Percentiles rank a stretch among this genome's conserved stretches.
Conservation (phyloP, 495 filamentous ascomycete genomes). For the Penicillium robsamsonii region DNA sequence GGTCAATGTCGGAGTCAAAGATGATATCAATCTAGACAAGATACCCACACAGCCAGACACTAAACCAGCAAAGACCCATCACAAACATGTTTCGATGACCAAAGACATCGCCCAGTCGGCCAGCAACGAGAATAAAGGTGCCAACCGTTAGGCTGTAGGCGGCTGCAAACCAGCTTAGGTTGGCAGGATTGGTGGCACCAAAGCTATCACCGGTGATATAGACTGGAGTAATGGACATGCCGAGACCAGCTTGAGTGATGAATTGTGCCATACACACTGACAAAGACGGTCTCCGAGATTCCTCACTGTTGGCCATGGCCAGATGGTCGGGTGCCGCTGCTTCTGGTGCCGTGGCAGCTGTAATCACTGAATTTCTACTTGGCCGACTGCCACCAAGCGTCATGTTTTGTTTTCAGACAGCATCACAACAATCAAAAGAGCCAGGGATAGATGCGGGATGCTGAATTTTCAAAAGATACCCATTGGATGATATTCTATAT, state of each 20-base stretch:
- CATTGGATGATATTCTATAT: too few species aligned
- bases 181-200: slow-evolving; percentile 14
- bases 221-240: too few species aligned
- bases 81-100: slow-evolving; percentile 62
- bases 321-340: slow-evolving; percentile 37
- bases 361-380: slow-evolving; percentile 45
- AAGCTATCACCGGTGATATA: too few species aligned
- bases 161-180: slow-evolving; percentile 47
- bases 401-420: slow-evolving; percentile 45
- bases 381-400: slow-evolving; percentile 32
- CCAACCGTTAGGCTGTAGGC: slow-evolving; percentile 58
- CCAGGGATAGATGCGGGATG: too few species aligned
- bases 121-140: slow-evolving; percentile 64
- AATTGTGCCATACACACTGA: too few species aligned
- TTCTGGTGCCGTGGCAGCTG: slow-evolving; percentile 40
- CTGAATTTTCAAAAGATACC: too few species aligned
- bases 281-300: neutral
- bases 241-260: too few species aligned
- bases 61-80: slow-evolving; percentile 56
- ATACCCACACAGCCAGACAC: too few species aligned
- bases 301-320: slow-evolving; percentile 39
- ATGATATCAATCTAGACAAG: neutral
- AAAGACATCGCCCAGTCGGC: slow-evolving; percentile 62
- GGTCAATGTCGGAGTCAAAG: neutral
- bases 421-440: too few species aligned